phyloP scores from a whole-genome alignment of 2,329 filamentous ascomycete genomes.

The Aspergillus tubingensis region DNA sequence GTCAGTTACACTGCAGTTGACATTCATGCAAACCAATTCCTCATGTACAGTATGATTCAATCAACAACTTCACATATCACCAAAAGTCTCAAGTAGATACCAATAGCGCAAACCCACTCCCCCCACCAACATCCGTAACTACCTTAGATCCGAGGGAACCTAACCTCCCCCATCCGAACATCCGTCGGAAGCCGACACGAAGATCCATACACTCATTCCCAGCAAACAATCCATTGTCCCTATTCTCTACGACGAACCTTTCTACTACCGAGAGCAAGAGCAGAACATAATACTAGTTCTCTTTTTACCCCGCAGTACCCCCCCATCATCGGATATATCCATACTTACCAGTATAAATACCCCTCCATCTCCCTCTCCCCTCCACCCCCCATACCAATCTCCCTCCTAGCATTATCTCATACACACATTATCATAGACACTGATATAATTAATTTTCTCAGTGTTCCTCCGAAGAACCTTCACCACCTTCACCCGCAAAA shows the following conservation, averaged over 20 bases:
- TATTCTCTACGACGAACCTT: not conserved
- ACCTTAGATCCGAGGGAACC: too few relatives aligned
- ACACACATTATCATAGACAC: too few relatives aligned
- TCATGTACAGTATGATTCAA: not conserved
- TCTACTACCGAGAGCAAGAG: not conserved
- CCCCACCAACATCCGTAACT: too few relatives aligned
- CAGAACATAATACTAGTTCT: not conserved
- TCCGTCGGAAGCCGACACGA: conserved; percentile 6
- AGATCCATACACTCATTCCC: too few relatives aligned
- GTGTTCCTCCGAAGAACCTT: not conserved
- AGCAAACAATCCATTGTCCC: not conserved
- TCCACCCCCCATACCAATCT: not conserved
- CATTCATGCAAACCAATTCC: not conserved
- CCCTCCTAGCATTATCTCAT: not conserved
- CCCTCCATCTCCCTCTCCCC: not conserved
- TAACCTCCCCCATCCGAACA: not conserved
- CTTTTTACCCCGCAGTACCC: conserved; percentile 9
- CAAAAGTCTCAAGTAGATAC: too few relatives aligned
- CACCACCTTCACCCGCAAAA: conserved; percentile 18
- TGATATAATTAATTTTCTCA: too few relatives aligned
- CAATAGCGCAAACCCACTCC: too few relatives aligned
- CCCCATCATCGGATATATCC: conserved; percentile 2
- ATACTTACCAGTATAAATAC: not conserved
- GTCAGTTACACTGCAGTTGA: not conserved
- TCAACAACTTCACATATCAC: too few relatives aligned